Base-by-base conservation (phyloP, 345 rosid species). In the Tarenaya hassleriana region DNA sequence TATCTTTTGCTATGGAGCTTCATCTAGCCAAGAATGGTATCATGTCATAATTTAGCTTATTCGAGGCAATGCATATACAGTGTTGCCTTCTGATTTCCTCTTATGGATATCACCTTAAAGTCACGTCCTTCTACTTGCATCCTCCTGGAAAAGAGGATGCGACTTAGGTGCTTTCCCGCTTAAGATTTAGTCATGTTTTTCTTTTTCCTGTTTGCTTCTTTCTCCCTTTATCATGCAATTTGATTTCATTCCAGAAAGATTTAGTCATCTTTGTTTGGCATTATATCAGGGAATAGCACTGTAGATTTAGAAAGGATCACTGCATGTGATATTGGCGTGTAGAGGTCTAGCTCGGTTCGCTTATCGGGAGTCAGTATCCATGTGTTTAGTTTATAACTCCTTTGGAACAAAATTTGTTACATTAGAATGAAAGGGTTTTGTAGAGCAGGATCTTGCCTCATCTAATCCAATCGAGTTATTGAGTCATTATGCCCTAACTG, bases 121-220 rank as follows among this genome's bases (percentile, higher is more conserved):
- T 42, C 40, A 29, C 21, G 62, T 35, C 47, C 53, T 57, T 15
- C 11, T 24, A 41, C 50, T 49, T 7, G 2, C 3, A 5, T 24
- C 11, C 19, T 8, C 13, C 3, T 18, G n/a, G 9, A 56, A 24
- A 31, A 12, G 4, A 13, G 1, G 50, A n/a, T 50, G 50, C 41
- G 14, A 18, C 18, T n/a, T n/a, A 12, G 15, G 48, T 59, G 3
- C 0, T 59, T 38, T 4, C 12, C 5, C n/a, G 29, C 29, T 5
- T 37, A 14, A 35, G 34, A 52, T 38, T 35, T 13, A 10, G 19
- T 20, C 10, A 10, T 41, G 31, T 3, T 29, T 12, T 3, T 48
- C 39, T 11, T 29, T 38, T 31, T 38, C 1, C 20, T 59, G 50
- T 2, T 50, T 49, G 16, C 14, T 18, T 14, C 19, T 32, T 60